Evolutionary conservation across 352 stramenopile genomes (phyloP).

Genomic region (Phytophthora megakarya): DNA sequence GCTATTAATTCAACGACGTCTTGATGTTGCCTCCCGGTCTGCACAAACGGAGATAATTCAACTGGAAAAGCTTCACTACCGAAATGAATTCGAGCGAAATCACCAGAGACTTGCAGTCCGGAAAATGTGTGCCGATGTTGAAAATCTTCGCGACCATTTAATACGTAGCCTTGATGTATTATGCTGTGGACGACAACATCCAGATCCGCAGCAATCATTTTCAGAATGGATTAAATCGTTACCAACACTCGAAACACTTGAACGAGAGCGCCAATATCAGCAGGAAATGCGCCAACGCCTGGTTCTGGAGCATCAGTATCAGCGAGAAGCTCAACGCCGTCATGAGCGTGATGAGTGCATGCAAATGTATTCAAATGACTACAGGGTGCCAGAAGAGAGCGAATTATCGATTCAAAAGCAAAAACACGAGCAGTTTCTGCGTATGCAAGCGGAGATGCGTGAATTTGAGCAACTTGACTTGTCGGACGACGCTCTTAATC

Average conservation of each 20-base stretch:
- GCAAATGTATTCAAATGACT: slow-evolving; percentile 53
- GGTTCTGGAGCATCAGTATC: slow-evolving; percentile 51
- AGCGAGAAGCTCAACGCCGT: slow-evolving; percentile 44
- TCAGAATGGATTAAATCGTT: slow-evolving; percentile 61
- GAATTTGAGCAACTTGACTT: slow-evolving; percentile 23
- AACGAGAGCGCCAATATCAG: slow-evolving; percentile 39
- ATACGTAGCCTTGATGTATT: slow-evolving; percentile 43
- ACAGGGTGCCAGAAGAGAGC: slow-evolving; percentile 38
- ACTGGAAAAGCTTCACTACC: neutral
- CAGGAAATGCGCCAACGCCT: slow-evolving; percentile 48
- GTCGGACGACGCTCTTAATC: neutral
- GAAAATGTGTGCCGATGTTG: slow-evolving; percentile 25
- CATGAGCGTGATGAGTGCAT: slow-evolving; percentile 42
- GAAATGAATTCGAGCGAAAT: slow-evolving; percentile 12
- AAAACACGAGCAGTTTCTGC: slow-evolving; percentile 33
- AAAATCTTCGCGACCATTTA: slow-evolving; percentile 43
- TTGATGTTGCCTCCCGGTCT: slow-evolving; percentile 11
- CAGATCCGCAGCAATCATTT: slow-evolving; percentile 47
- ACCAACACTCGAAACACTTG: slow-evolving; percentile 53
- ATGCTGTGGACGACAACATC: slow-evolving; percentile 44
- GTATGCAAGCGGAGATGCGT: slow-evolving; percentile 36
- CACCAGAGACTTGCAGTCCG: slow-evolving; percentile 35
- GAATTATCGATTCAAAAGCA: slow-evolving; percentile 36
- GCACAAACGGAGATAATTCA: slow-evolving; percentile 16
- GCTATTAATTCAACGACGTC: slow-evolving; percentile 13